Base-by-base conservation (phyloP, 768 basidiomycete species). In the Amanita molliuscula region DNA sequence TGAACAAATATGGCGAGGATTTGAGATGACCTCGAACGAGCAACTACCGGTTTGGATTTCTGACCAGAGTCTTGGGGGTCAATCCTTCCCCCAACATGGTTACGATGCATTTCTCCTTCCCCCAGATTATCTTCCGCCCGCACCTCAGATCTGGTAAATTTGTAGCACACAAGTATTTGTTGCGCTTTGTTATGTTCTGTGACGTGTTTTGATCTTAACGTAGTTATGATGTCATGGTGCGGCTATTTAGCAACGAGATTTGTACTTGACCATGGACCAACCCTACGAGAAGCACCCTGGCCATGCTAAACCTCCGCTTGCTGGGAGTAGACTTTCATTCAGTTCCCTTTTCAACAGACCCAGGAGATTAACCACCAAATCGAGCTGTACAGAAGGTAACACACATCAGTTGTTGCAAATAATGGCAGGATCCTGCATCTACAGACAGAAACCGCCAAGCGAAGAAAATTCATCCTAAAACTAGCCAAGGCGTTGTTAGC, bases 101-200 rank as follows among this genome's bases (percentile, higher is more conserved):
- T 87, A 91, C 70, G 85, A 91, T 58, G 86, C 88, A 3, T 90
- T 90, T 67, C 69, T 91, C 42, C 71, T 91, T 33, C 88, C 88
- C 13, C 65, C 70, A 26, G 83, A 88, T 60, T 88, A 83, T 57
- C 72, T 88, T 45, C 81, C 84, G 1, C 69, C 81, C 51, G 74
- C 78, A 21, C 75, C 81, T 44, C 84, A 85, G 63, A 88, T 89
- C 50, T 88, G 85, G 86, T 89, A 52, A 15, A 20, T n/a, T 41
- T 48, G 36, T 48, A 41, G 34, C 31, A 44, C 33, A 34, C 51
- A 49, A 37, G 31, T 54, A 13, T 47, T 36, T 47, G 26, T 55
- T 33, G 38, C n/a, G 1, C 31, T 44, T 13, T 50, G 41, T 44
- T 50, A 25, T 50, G 41, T n/a, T 38, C 20, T 31, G 26, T 48